These are phyloP conservation scores for Arabidopsis hybrid DNA, from an alignment of 441 rosid genomes.

Conservation along the genomic window DNA sequence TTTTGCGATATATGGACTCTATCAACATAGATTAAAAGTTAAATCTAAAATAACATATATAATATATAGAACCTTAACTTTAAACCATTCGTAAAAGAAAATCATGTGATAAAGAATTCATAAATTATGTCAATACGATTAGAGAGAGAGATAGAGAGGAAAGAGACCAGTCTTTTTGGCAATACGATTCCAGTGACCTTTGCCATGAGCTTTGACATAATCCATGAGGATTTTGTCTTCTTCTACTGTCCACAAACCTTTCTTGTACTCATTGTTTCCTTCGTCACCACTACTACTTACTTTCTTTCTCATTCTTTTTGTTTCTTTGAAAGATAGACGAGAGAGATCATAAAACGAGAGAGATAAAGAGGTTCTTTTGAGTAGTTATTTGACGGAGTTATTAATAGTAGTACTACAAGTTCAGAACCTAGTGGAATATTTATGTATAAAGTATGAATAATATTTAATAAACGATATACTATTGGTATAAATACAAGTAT, in stretches of 20 bases:
- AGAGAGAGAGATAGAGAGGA: neutral
- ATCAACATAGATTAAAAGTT: neutral
- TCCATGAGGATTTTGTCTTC: constrained; percentile 69
- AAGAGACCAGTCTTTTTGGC: constrained; percentile 60
- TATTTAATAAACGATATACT: neutral
- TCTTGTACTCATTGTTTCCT: constrained; percentile 51
- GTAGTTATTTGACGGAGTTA: constrained; percentile 32
- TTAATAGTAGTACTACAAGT: constrained; percentile 33
- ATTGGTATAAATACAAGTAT: constrained; percentile 5
- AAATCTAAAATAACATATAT: neutral
- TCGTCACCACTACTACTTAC: constrained; percentile 36
- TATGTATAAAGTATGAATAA: constrained; percentile 9
- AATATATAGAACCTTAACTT: neutral
- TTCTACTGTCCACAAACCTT: constrained; percentile 67
- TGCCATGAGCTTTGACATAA: constrained; percentile 59
- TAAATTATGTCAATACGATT: neutral
- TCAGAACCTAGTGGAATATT: constrained; percentile 39
- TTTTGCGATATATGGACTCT: too few relatives aligned
- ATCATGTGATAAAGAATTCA: neutral
- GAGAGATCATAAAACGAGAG: constrained; percentile 23
- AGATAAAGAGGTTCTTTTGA: constrained; percentile 23
- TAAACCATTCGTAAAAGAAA: neutral
- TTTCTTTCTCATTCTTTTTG: constrained; percentile 44
- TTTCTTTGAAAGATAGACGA: constrained; percentile 19
- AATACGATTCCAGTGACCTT: constrained; percentile 66